Percentiles rank a stretch among this genome's conserved stretches.
Evolutionary conservation across 768 basidiomycete species (phyloP).

Genomic region (Kwoniella botswanensis): DNA sequence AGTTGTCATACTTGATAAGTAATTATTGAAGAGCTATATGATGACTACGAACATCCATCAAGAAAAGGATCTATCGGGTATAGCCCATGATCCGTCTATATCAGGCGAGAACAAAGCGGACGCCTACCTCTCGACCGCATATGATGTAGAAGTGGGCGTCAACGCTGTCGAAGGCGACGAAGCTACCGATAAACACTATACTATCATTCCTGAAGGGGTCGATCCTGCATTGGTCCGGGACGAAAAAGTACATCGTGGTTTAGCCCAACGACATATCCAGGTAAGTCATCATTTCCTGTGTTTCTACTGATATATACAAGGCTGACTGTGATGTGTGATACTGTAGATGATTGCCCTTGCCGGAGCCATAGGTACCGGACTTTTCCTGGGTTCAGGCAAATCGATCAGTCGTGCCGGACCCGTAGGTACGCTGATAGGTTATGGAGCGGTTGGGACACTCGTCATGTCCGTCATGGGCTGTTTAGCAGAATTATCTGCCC

Average conservation of each 20-base stretch:
- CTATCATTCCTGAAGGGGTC: constrained; percentile 26
- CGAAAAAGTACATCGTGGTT: constrained; percentile 25
- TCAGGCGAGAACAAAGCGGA: constrained; percentile 9
- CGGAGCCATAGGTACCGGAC: constrained; percentile 42
- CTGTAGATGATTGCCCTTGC: constrained; percentile 39
- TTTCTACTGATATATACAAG: not conserved
- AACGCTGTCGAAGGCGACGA: not conserved
- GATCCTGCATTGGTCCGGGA: constrained; percentile 18
- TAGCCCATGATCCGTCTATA: constrained; percentile 1
- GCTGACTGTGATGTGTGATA: not conserved
- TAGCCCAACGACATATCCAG: constrained; percentile 27
- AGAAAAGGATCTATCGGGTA: not conserved
- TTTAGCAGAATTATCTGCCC: constrained; percentile 70
- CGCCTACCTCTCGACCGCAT: constrained; percentile 1
- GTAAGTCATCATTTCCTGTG: not conserved
- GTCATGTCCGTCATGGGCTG: constrained; percentile 62
- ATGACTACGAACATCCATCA: not conserved
- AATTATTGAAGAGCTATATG: not conserved
- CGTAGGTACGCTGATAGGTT: constrained; percentile 25
- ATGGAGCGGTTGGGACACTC: constrained; percentile 59
- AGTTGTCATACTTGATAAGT: not conserved
- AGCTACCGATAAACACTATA: not conserved
- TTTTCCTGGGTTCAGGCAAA: constrained; percentile 33
- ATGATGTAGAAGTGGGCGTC: not conserved
- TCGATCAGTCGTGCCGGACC: constrained; percentile 30